Evolutionary conservation across 257 asterid species (phyloP).

Genomic region (Ligustrum vulgare): DNA sequence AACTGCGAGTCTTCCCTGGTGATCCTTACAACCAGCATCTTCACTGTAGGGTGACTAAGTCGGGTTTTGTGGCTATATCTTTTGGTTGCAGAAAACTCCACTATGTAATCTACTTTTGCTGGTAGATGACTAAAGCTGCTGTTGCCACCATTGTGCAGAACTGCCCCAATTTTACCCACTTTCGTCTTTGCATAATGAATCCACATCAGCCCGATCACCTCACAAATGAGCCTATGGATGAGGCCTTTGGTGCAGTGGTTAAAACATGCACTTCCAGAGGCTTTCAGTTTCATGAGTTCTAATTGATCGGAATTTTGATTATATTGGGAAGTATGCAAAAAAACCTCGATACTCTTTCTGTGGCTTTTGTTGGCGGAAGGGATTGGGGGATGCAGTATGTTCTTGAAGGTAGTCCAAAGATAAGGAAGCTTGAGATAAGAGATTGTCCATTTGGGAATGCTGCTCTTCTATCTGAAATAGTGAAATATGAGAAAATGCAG

Average conservation of each 20-base stretch:
- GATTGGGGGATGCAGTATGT: conserved; percentile 85
- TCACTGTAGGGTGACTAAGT: conserved; percentile 67
- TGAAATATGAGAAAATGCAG: conserved; percentile 71
- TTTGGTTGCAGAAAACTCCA: conserved; percentile 75
- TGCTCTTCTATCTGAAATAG: conserved; percentile 62
- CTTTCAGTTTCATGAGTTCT: conserved; percentile 77
- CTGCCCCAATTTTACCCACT: conserved; percentile 87
- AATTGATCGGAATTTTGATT: conserved; percentile 76
- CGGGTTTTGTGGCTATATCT: conserved; percentile 78
- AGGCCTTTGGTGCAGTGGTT: conserved; percentile 85
- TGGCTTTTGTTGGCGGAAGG: conserved; percentile 85
- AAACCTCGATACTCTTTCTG: conserved; percentile 82
- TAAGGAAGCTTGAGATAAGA: conserved; percentile 86
- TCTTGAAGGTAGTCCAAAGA: conserved; percentile 73
- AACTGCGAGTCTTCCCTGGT: conserved; percentile 76
- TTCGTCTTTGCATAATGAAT: conserved; percentile 88
- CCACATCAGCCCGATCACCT: conserved; percentile 70
- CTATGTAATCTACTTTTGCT: conserved; percentile 81
- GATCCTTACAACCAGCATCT: conserved; percentile 58
- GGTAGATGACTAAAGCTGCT: conserved; percentile 89
- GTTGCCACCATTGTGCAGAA: conserved; percentile 64
- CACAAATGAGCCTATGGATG: conserved; percentile 81
- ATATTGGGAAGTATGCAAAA: conserved; percentile 72
- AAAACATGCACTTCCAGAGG: conserved; percentile 70
- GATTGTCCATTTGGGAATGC: conserved; percentile 81